Evolutionary conservation across 1,139 yeast genomes (phyloP).

Genomic region (Maudiozyma humilis): DNA sequence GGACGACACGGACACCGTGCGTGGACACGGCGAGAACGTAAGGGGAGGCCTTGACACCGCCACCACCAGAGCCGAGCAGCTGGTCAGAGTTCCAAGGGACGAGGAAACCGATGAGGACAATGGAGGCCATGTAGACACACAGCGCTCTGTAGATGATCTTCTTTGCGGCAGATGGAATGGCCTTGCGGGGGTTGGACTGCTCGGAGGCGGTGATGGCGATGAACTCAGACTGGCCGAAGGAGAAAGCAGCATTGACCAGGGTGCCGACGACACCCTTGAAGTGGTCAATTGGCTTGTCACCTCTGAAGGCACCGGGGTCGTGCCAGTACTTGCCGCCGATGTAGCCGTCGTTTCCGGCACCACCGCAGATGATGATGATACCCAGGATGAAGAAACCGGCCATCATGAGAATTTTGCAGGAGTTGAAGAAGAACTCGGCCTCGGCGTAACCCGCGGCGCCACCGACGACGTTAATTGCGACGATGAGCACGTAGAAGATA

Average conservation of each 20-base stretch:
- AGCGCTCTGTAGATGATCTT: slow-evolving; percentile 71
- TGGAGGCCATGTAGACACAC: slow-evolving; percentile 51
- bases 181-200: slow-evolving; percentile 66
- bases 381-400: slow-evolving; percentile 59
- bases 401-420: slow-evolving; percentile 53
- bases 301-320: slow-evolving; percentile 48
- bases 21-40: slow-evolving; percentile 64
- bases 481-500: slow-evolving; percentile 54
- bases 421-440: slow-evolving; percentile 56
- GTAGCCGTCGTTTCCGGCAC: slow-evolving; percentile 55
- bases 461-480: slow-evolving; percentile 54
- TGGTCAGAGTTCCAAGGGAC: slow-evolving; percentile 53
- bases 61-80: slow-evolving; percentile 38
- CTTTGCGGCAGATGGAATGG: slow-evolving; percentile 66
- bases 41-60: slow-evolving; percentile 55
- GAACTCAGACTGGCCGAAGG: slow-evolving; percentile 78
- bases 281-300: slow-evolving; percentile 25
- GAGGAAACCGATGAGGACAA: slow-evolving; percentile 55
- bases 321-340: slow-evolving; percentile 58
- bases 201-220: slow-evolving; percentile 88
- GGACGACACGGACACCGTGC: slow-evolving; percentile 62
- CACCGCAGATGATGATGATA: slow-evolving; percentile 56
- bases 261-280: slow-evolving; percentile 80
- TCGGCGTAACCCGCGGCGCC: slow-evolving; percentile 74
- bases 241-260: slow-evolving; percentile 79